These are phyloP conservation scores for Ceratocystis ficicola DNA, from an alignment of 2,329 filamentous ascomycete genomes.

Conservation along the genomic window DNA sequence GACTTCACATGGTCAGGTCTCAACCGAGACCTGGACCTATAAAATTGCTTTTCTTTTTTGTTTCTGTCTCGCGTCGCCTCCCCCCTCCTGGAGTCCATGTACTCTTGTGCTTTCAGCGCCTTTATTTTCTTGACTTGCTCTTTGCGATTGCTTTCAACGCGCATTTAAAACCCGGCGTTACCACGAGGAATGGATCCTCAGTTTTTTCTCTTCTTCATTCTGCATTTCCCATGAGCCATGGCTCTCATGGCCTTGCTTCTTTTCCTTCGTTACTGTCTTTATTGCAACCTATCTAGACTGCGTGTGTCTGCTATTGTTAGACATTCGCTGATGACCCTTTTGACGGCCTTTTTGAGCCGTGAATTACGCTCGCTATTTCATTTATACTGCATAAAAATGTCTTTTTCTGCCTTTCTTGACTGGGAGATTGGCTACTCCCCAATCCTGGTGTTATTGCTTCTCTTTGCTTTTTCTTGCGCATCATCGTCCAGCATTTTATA, in stretches of 20 bases:
- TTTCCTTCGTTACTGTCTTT: not conserved
- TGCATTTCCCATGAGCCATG: not conserved
- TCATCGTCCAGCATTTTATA: not conserved
- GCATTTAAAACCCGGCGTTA: not conserved
- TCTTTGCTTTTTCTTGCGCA: not conserved
- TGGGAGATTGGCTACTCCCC: not conserved
- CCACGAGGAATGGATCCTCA: not conserved
- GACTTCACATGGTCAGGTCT: slow-evolving; percentile 49
- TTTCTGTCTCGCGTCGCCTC: not conserved
- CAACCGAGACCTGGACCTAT: slow-evolving; percentile 26
- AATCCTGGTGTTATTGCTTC: not conserved
- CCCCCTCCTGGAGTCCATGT: no score
- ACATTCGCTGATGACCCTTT: not conserved
- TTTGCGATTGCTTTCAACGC: no score
- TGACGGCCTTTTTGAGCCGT: not conserved
- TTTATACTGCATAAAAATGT: not conserved
- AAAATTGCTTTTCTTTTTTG: not conserved
- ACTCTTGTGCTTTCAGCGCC: not conserved
- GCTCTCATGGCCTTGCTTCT: not conserved
- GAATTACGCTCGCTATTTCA: slow-evolving; percentile 2
- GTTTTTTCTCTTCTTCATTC: not conserved
- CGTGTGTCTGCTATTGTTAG: not conserved
- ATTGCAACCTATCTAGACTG: slow-evolving; percentile 9
- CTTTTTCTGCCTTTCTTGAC: not conserved
- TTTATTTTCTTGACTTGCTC: not conserved